Conservation (phyloP, 495 filamentous ascomycete genomes). For the Elaphomyces granulatus region DNA sequence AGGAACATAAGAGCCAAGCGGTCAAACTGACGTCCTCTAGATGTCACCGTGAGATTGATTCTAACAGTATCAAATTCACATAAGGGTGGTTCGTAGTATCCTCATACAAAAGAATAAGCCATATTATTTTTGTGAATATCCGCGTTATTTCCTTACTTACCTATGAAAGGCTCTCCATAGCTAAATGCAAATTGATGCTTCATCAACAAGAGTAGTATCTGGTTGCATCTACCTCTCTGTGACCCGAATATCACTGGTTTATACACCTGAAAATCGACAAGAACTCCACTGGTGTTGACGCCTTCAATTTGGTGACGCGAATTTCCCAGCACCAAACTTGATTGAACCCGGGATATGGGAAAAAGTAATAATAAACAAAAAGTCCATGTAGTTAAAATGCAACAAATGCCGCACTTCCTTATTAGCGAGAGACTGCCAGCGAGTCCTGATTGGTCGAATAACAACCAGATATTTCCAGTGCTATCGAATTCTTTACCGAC, state of each 20-base stretch:
- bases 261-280: conserved; percentile 55
- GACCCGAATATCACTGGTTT: conserved; percentile 40
- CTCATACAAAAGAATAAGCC: conserved; percentile 22
- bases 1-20: conserved; percentile 68
- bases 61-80: conserved; percentile 66
- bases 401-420: too few species aligned
- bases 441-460: too few species aligned
- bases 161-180: conserved; percentile 68
- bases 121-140: neutral
- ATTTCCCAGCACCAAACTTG: too few species aligned
- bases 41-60: conserved; percentile 71
- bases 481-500: too few species aligned
- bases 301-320: conserved; percentile 3
- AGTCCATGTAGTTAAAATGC: too few species aligned
- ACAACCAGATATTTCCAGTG: too few species aligned
- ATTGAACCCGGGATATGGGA: too few species aligned
- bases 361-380: too few species aligned
- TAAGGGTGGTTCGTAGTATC: conserved; percentile 49
- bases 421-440: too few species aligned
- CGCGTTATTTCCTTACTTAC: conserved; percentile 26
- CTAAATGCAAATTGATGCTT: conserved; percentile 59
- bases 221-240: conserved; percentile 30
- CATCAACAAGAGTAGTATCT: conserved; percentile 42
- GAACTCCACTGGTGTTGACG: conserved; percentile 8
- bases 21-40: conserved; percentile 64